Evolutionary conservation across 768 basidiomycete genomes (phyloP).

Genomic region (Bullera alba): DNA sequence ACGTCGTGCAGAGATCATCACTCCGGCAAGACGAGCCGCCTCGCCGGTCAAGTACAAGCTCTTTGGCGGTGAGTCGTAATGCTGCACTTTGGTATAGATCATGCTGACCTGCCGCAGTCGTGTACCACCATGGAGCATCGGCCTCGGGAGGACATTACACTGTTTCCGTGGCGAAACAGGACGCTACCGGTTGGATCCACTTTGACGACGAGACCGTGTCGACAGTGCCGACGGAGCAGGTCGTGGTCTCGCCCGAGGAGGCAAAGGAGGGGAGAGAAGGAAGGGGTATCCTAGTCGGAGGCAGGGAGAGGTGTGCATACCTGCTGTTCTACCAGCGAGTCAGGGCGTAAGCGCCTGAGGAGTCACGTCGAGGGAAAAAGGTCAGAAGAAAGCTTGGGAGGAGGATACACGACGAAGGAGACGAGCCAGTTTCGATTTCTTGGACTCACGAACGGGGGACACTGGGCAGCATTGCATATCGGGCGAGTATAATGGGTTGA

Average conservation of each 20-base stretch:
- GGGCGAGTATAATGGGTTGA: too few species aligned
- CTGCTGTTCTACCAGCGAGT: conserved; percentile 74
- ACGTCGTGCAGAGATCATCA: conserved; percentile 48
- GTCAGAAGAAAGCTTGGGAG: too few species aligned
- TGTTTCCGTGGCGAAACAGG: conserved; percentile 71
- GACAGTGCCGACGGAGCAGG: conserved; percentile 54
- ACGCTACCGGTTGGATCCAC: conserved; percentile 71
- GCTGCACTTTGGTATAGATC: neutral
- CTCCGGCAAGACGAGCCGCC: conserved; percentile 50
- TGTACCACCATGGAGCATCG: conserved; percentile 88
- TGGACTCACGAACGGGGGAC: too few species aligned
- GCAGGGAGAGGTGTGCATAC: conserved; percentile 71
- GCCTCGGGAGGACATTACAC: conserved; percentile 95
- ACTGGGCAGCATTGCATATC: too few species aligned
- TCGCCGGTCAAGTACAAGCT: conserved; percentile 63
- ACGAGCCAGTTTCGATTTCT: too few species aligned
- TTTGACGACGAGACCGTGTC: conserved; percentile 88
- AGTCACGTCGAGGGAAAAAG: too few species aligned
- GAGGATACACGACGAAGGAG: too few species aligned
- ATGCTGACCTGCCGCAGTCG: conserved; percentile 49
- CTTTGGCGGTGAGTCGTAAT: conserved; percentile 61
- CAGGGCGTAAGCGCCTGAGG: conserved; percentile 3
- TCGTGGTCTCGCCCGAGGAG: conserved; percentile 58
- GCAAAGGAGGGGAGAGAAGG: conserved; percentile 50
- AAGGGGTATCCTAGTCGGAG: conserved; percentile 36